Evolutionary conservation across 2,329 filamentous ascomycete species (phyloP).

Genomic region (Akanthomyces lecanii): DNA sequence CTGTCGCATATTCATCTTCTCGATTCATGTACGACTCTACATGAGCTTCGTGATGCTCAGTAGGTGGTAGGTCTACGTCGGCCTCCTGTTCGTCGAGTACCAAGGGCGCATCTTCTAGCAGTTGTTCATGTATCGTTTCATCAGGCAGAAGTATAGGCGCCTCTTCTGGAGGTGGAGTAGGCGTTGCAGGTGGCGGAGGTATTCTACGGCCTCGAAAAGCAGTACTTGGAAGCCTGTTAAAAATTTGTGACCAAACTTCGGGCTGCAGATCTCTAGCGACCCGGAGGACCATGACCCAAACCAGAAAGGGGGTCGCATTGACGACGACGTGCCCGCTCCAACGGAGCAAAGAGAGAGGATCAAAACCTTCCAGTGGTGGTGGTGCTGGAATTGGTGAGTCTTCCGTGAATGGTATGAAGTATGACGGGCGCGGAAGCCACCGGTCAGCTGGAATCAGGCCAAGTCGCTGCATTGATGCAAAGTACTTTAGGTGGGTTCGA

Average conservation of each 20-base stretch:
- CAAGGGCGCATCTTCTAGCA: conserved; percentile 19
- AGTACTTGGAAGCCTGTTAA: conserved; percentile 37
- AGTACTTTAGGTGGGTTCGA: conserved; percentile 48
- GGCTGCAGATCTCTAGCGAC: conserved; percentile 35
- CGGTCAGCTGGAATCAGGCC: conserved; percentile 40
- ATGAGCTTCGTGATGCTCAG: conserved; percentile 10
- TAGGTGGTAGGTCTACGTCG: conserved; percentile 26
- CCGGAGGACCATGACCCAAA: conserved; percentile 41
- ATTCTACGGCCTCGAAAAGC: conserved; percentile 26
- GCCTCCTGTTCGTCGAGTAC: conserved; percentile 17
- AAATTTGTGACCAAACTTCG: conserved; percentile 37
- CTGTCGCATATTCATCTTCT: conserved; percentile 51
- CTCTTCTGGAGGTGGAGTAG: conserved; percentile 20
- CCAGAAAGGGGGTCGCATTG: conserved; percentile 43
- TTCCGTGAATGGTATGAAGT: conserved; percentile 52
- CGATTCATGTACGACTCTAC: conserved; percentile 24
- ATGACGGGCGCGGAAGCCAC: conserved; percentile 42
- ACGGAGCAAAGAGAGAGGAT: conserved; percentile 32
- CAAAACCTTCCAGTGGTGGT: conserved; percentile 37
- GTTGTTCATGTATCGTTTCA: conserved; percentile 20
- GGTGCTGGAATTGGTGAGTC: conserved; percentile 48
- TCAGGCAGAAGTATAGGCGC: conserved; percentile 18
- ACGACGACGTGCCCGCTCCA: conserved; percentile 43
- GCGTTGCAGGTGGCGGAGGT: conserved; percentile 21
- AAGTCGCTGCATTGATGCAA: conserved; percentile 48